These are phyloP conservation scores for Erucastrum elatum DNA, from an alignment of 345 rosid species.

Conservation along the genomic window DNA sequence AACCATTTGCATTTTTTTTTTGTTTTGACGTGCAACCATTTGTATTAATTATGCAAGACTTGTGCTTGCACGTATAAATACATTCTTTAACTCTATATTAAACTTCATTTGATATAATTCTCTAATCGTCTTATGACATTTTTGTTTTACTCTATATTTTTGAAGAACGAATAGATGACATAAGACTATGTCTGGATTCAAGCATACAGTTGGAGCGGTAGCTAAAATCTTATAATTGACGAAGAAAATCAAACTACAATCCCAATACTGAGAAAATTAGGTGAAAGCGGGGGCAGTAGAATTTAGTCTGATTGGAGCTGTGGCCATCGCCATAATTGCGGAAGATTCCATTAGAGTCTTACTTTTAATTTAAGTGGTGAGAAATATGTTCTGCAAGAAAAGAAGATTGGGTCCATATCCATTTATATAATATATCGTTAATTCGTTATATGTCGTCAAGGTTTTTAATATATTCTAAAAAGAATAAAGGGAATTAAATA, in stretches of 20 bases:
- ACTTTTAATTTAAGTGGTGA: slow-evolving; percentile 21
- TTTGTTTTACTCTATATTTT: not conserved
- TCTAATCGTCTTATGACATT: not conserved
- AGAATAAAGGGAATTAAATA: not conserved
- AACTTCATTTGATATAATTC: not conserved
- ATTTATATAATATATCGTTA: not conserved
- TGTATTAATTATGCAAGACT: not conserved
- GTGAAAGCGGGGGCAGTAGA: slow-evolving; percentile 9
- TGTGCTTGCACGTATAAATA: not conserved
- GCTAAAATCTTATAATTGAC: not conserved
- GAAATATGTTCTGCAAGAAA: slow-evolving; percentile 21
- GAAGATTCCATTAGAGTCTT: slow-evolving; percentile 28
- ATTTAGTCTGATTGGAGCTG: slow-evolving; percentile 19
- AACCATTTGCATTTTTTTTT: too few relatives aligned
- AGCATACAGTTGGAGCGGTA: not conserved
- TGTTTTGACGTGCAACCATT: not conserved
- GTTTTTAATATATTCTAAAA: not conserved
- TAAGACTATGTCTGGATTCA: not conserved
- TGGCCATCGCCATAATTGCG: slow-evolving; percentile 29
- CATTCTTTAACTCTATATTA: not conserved
- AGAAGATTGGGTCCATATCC: slow-evolving; percentile 18
- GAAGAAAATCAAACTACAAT: not conserved
- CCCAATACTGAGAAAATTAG: not conserved
- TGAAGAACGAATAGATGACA: not conserved
- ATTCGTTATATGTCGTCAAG: not conserved